phyloP scores from a whole-genome alignment of 2,329 filamentous ascomycete species.

The Metarhizium rileyi region DNA sequence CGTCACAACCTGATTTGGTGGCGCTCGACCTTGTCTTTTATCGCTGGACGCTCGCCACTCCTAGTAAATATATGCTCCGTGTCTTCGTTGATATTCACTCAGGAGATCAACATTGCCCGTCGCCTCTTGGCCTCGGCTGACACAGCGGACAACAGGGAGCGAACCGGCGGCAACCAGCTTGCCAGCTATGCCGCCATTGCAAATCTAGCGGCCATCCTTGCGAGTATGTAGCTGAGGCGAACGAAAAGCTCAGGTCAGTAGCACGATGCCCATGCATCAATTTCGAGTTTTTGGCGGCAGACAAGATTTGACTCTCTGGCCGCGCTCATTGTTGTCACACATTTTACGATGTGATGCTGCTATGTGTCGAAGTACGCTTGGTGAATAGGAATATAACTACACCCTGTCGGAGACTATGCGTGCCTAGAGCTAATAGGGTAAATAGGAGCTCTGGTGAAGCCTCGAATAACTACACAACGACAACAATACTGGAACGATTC shows the following conservation, averaged over 20 bases:
- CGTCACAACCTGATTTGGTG: too few relatives aligned
- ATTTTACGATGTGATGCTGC: not conserved
- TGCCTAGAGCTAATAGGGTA: not conserved
- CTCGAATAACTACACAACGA: slow-evolving; percentile 12
- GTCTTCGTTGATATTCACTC: too few relatives aligned
- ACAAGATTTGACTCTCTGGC: not conserved
- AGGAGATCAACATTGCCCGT: too few relatives aligned
- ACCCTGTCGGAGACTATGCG: not conserved
- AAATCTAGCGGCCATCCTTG: slow-evolving; percentile 9
- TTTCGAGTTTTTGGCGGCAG: not conserved
- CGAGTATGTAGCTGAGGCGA: slow-evolving; percentile 10
- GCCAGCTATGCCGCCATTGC: slow-evolving; percentile 11
- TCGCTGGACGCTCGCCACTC: too few relatives aligned
- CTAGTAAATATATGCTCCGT: too few relatives aligned
- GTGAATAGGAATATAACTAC: not conserved
- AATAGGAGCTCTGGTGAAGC: not conserved
- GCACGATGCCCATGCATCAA: not conserved
- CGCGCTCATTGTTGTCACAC: not conserved
- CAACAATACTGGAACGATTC: slow-evolving; percentile 9
- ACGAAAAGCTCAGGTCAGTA: slow-evolving; percentile 12
- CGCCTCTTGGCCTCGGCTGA: not conserved
- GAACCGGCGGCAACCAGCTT: slow-evolving; percentile 11
- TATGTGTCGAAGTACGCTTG: not conserved
- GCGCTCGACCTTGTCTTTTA: too few relatives aligned
- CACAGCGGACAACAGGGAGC: not conserved